Evolutionary conservation across 2,329 filamentous ascomycete species (phyloP).

Genomic region (Aspergillus vadensis): DNA sequence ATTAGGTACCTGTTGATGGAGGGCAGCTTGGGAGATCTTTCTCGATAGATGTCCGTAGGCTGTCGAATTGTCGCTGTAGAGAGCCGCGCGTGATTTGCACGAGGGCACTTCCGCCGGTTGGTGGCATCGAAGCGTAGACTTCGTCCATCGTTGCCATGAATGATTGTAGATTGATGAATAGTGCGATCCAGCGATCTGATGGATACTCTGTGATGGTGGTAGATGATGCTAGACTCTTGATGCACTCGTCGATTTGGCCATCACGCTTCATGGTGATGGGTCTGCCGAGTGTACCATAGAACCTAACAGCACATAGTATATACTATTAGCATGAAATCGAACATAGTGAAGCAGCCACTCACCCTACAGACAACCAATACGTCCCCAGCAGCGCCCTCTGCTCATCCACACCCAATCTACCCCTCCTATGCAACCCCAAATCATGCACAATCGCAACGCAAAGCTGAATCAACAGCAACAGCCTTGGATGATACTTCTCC

Average conservation of each 20-base stretch:
- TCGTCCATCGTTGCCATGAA: conserved; percentile 25
- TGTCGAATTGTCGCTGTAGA: conserved; percentile 21
- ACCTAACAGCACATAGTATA: background rate
- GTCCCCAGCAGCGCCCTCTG: conserved; percentile 24
- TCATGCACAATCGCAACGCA: conserved; percentile 22
- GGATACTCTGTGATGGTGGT: conserved; percentile 9
- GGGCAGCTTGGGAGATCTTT: conserved; percentile 13
- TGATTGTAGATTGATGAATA: conserved; percentile 22
- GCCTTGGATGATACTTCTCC: conserved; percentile 25
- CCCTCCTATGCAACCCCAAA: conserved; percentile 24
- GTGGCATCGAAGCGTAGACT: conserved; percentile 20
- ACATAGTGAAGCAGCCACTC: conserved; percentile 10
- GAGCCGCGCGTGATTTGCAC: conserved; percentile 15
- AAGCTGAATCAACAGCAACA: conserved; percentile 26
- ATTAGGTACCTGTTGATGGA: conserved; percentile 14
- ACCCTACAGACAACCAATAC: conserved; percentile 27
- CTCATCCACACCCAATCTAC: conserved; percentile 17
- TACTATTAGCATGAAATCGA: background rate
- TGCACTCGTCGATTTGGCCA: conserved; percentile 15
- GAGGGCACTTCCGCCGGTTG: conserved; percentile 15
- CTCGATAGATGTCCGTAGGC: conserved; percentile 10
- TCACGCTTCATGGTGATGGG: conserved; percentile 5
- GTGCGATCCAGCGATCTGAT: conserved; percentile 25
- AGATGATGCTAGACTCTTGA: conserved; percentile 10
- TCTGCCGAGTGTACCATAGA: background rate